Evolutionary conservation across 495 filamentous ascomycete species (phyloP).

Genomic region (Penicillium macrosclerotiorum): DNA sequence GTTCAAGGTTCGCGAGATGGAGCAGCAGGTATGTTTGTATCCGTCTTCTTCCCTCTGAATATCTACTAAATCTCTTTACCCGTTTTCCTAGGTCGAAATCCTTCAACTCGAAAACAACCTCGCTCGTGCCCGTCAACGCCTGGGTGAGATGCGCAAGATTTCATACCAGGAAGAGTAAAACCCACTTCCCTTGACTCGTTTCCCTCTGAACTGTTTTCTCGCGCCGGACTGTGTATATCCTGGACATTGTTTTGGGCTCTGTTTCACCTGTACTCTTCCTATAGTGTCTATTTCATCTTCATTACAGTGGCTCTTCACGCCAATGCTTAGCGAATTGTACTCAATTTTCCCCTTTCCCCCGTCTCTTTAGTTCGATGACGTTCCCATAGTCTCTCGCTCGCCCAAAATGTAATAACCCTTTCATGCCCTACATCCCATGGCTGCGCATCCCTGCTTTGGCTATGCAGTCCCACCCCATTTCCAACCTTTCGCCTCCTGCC

Average conservation of each 20-base stretch:
- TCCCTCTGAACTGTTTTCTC: background rate
- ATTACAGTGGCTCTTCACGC: background rate
- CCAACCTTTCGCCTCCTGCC: too few species aligned
- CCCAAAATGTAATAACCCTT: background rate
- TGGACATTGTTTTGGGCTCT: background rate
- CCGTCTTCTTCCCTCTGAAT: background rate
- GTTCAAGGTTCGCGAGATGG: conserved; percentile 99
- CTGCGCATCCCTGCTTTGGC: too few species aligned
- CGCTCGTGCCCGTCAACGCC: conserved; percentile 70
- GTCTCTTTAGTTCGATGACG: too few species aligned
- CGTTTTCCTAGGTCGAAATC: conserved; percentile 76
- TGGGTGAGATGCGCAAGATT: conserved; percentile 99
- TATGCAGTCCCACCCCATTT: too few species aligned
- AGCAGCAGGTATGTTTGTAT: conserved; percentile 81
- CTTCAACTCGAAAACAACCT: conserved; percentile 90
- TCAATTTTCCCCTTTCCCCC: background rate
- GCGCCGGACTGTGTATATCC: conserved; percentile 9
- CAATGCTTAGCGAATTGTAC: conserved; percentile 7
- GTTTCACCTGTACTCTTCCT: background rate
- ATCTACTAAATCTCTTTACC: background rate
- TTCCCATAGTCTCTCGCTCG: background rate
- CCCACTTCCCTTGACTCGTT: conserved; percentile 15
- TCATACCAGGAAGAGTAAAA: conserved; percentile 84
- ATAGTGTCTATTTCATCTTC: conserved; percentile 6
- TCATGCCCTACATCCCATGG: too few species aligned